Evolutionary conservation across 495 filamentous ascomycete genomes (phyloP), one percentile per base, ranked within the genome.

Genomic region (Filosporella fistucella): DNA sequence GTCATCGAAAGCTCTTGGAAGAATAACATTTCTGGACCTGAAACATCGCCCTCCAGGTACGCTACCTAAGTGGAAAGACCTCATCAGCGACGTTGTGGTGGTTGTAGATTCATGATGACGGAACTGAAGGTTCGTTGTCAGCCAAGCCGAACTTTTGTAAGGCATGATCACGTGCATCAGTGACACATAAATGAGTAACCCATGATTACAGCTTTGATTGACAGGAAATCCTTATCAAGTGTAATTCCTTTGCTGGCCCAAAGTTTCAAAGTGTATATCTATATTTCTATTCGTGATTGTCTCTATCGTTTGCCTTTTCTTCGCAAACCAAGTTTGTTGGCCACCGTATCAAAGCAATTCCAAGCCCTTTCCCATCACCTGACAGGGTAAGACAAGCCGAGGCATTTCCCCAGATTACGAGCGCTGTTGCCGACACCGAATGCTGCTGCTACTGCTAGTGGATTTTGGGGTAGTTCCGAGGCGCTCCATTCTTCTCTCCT

Each of bases 311-410:
- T n/a, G n/a, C n/a, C n/a, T n/a, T n/a, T n/a, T n/a, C n/a, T n/a
- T n/a, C n/a, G n/a, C n/a, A n/a, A n/a, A n/a, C n/a, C n/a, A n/a
- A n/a, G n/a, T n/a, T n/a, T n/a, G n/a, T n/a, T n/a, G n/a, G n/a
- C n/a, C n/a, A n/a, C n/a, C n/a, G n/a, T n/a, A n/a, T n/a, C n/a
- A n/a, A n/a, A n/a, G n/a, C n/a, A n/a, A n/a, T n/a, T n/a, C n/a
- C n/a, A n/a, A n/a, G n/a, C n/a, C n/a, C n/a, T n/a, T n/a, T n/a
- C n/a, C n/a, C n/a, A n/a, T n/a, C n/a, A n/a, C n/a, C n/a, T n/a
- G n/a, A n/a, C n/a, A n/a, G n/a, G n/a, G n/a, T n/a, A 7, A 5
- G 4, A 10, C 35, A 39, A 40, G 54, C 54, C 54, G 48, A 51
- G 54, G 54, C 48, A 52, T 52, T 35, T 35, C 47, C 16, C 32